Conservation (phyloP, 768 basidiomycete species). For the Agaricus blazei region DNA sequence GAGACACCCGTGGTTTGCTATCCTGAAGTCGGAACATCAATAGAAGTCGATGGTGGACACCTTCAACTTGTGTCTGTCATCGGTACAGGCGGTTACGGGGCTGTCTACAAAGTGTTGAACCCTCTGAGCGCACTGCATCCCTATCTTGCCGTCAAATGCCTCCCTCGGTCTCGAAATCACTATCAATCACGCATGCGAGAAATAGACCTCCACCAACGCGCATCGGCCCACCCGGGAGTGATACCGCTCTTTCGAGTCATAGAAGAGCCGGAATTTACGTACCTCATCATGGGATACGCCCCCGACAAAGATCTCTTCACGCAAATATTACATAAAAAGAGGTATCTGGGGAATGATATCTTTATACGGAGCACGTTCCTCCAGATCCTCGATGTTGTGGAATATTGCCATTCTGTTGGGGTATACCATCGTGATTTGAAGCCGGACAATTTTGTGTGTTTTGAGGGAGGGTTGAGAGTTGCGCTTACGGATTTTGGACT, state of each 20-base stretch:
- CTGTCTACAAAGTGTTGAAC: conserved; percentile 88
- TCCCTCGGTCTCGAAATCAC: conserved; percentile 51
- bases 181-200: conserved; percentile 83
- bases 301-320: conserved; percentile 88
- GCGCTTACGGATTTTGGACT: conserved; percentile 95
- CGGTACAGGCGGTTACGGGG: conserved; percentile 92
- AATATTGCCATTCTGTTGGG: conserved; percentile 85
- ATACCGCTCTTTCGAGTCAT: conserved; percentile 87
- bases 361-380: conserved; percentile 89
- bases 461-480: conserved; percentile 68
- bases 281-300: conserved; percentile 92
- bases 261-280: conserved; percentile 77
- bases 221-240: conserved; percentile 72
- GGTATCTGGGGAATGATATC: conserved; percentile 79
- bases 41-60: conserved; percentile 61
- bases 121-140: conserved; percentile 42
- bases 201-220: conserved; percentile 74
- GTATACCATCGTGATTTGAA: conserved; percentile 98
- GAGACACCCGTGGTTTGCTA: conserved; percentile 19
- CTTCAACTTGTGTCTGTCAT: conserved; percentile 84
- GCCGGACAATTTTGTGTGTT: conserved; percentile 93
- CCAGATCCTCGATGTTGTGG: conserved; percentile 90
- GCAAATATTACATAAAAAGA: conserved; percentile 73
- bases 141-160: conserved; percentile 90
- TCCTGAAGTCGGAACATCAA: conserved; percentile 67